Base-by-base conservation (phyloP, 2,329 filamentous ascomycete species). In the Aspergillus pseudoviridinutans region DNA sequence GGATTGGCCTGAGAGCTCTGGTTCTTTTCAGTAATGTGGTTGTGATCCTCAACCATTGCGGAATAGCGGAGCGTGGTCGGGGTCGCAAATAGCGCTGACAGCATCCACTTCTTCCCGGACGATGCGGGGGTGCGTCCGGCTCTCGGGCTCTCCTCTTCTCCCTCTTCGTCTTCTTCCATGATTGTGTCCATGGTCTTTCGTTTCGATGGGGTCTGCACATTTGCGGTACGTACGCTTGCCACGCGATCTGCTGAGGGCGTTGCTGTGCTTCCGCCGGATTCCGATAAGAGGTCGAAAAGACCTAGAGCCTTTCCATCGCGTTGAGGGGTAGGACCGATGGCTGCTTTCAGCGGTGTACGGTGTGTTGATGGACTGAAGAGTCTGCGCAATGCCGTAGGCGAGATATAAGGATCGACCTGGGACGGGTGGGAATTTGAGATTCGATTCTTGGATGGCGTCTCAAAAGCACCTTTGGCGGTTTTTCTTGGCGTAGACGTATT, bases 271-370 rank as follows among this genome's bases (percentile, higher is more conserved):
- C 69, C 68, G 1, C 73, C 74, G 0, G 76, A 76, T 22, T 73
- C 71, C 4, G 77, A 77, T 4, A 81, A 68, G 47, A 79, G 67
- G 56, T 80, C 79, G 53, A 81, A 80, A 2, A 81, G 68, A 0
- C 79, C 79, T 2, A 81, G 62, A 0, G 78, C 72, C 49, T 74
- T 79, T 9, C 79, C 79, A 64, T 80, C 77, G 41, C 78, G 74
- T 57, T 80, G 77, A 1, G 79, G 79, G 2, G 79, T 80, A 12
- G 79, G 79, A 3, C 78, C 79, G 51, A 80, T 77, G 25, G 70
- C 72, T 8, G 71, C 61, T 49, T 75, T 74, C 2, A 78, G 61
- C 2, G 75, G 73, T 8, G 71, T 67, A 17, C 59, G 63, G 49
- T 75, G 73, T 2, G 70, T 64, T 27, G 63, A 68, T 7, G 75